These are phyloP conservation scores for Stylosanthes scabra DNA, from an alignment of 331 rosid genomes.

Conservation along the genomic window DNA sequence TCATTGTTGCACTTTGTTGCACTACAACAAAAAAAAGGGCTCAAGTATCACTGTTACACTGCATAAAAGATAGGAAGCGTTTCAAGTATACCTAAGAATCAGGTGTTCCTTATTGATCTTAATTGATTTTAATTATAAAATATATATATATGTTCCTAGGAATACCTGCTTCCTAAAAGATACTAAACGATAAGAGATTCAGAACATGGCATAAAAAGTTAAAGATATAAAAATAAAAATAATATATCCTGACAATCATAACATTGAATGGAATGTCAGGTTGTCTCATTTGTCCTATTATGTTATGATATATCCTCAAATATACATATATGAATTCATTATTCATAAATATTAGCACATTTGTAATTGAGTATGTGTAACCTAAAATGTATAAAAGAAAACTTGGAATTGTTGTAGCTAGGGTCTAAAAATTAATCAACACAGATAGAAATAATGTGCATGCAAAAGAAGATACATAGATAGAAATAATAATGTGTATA, in stretches of 20 bases:
- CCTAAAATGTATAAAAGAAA: not conserved
- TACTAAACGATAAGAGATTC: not conserved
- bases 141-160: too few species aligned
- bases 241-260: not conserved
- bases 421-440: not conserved
- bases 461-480: too few species aligned
- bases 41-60: too few species aligned
- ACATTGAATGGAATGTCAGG: not conserved
- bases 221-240: not conserved
- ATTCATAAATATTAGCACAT: too few species aligned
- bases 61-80: too few species aligned
- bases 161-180: too few species aligned
- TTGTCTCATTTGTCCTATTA: not conserved
- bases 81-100: too few species aligned
- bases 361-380: not conserved
- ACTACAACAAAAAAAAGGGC: not conserved
- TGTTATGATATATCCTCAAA: not conserved
- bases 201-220: constrained; percentile 1
- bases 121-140: too few species aligned
- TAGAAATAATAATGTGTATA: too few species aligned
- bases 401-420: not conserved
- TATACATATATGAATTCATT: too few species aligned
- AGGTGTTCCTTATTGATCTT: too few species aligned
- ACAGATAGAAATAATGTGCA: not conserved
- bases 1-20: not conserved